Percentiles rank a stretch among this genome's conserved stretches.
These are phyloP conservation scores for Agapanthus africanus DNA, from an alignment of 106 monocot genomes.

Conservation along the genomic window DNA sequence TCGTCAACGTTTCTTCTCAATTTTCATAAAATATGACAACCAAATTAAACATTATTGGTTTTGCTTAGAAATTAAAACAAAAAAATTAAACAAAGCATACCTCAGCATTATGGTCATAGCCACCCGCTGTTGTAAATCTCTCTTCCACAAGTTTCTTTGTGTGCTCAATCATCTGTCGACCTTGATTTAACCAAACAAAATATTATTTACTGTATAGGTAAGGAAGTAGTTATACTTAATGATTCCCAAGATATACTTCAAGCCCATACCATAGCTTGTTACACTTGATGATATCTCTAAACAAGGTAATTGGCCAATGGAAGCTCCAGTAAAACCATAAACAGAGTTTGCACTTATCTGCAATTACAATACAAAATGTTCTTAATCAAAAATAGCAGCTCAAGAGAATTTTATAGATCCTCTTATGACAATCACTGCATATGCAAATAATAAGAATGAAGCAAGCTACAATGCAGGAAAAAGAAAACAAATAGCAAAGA, in stretches of 20 bases:
- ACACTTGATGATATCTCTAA: constrained; percentile 98
- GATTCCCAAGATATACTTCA: not conserved
- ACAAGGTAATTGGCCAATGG: constrained; percentile 94
- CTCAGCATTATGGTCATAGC: constrained; percentile 96
- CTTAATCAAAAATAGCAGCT: not conserved
- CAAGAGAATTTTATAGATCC: constrained; percentile 3
- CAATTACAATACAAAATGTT: constrained; percentile 17
- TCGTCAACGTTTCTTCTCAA: not conserved
- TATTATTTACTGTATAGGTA: not conserved
- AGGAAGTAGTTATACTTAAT: not conserved
- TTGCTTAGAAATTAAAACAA: not conserved
- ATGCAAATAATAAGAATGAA: too few species aligned
- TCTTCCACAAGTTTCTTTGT: constrained; percentile 98
- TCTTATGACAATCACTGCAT: too few species aligned
- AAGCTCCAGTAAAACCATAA: constrained; percentile 99
- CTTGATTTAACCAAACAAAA: constrained; percentile 28
- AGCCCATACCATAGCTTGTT: constrained; percentile 82
- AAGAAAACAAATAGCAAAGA: too few species aligned
- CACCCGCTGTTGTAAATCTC: constrained; percentile 72
- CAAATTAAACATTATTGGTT: not conserved
- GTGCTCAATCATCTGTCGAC: constrained; percentile 98
- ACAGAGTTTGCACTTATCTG: constrained; percentile 99
- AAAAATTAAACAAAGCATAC: constrained; percentile 25
- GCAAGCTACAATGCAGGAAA: too few species aligned
- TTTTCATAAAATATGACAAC: not conserved